Percentiles rank a stretch among this genome's conserved stretches.
phyloP scores from a whole-genome alignment of 2,329 filamentous ascomycete genomes.

The Calonectria pauciramosa region DNA sequence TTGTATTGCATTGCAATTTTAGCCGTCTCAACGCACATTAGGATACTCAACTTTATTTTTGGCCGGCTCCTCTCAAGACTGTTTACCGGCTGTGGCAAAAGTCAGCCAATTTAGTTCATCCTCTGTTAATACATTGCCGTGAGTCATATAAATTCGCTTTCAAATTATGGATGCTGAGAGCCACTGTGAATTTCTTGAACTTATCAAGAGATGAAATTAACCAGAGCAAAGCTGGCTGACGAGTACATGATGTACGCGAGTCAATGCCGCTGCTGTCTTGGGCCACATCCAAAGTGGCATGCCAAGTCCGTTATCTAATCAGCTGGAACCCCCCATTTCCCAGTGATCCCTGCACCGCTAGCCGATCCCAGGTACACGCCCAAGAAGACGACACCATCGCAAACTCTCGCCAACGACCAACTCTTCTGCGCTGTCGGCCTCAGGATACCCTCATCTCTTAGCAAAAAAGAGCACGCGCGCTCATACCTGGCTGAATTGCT shows the following conservation, averaged over 20 bases:
- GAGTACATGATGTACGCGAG: background rate
- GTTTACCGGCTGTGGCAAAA: too few species aligned
- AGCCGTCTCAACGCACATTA: background rate
- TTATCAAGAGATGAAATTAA: too few species aligned
- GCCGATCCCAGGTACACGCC: conserved; percentile 23
- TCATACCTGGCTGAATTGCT: conserved; percentile 1
- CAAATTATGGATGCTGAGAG: too few species aligned
- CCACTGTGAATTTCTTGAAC: too few species aligned
- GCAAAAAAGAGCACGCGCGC: background rate
- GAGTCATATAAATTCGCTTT: too few species aligned
- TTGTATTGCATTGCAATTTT: background rate
- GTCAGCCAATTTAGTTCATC: background rate
- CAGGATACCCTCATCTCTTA: background rate
- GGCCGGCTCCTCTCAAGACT: background rate
- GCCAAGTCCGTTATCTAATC: conserved; percentile 44
- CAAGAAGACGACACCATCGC: conserved; percentile 24
- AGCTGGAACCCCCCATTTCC: conserved; percentile 28
- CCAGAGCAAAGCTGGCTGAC: too few species aligned
- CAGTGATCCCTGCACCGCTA: background rate
- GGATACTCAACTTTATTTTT: background rate
- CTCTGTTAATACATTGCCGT: background rate
- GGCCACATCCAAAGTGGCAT: background rate
- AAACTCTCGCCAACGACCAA: conserved; percentile 9
- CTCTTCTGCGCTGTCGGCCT: background rate
- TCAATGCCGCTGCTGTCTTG: background rate